Base-by-base conservation (phyloP, 1,139 yeast genomes). In the Candida smagusa region DNA sequence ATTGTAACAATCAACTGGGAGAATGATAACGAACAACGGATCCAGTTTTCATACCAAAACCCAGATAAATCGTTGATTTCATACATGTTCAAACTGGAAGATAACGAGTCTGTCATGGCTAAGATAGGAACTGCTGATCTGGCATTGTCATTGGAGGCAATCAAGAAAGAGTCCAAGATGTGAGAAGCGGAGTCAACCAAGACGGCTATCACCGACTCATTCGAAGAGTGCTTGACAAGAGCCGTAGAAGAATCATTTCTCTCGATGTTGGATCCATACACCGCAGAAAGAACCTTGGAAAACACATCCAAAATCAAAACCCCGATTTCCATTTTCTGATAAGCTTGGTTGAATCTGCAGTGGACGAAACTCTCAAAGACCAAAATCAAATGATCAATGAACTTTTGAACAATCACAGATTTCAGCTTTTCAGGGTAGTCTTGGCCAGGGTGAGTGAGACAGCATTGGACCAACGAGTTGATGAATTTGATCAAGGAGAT, bases 301-400 rank as follows among this genome's bases (percentile, higher is more conserved):
- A 88, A 81, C 2, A 81, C 65, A 22, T 69, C 72, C 8, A 84
- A 63, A 6, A 82, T 67, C 37, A 73, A 64, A 3, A 72, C 65
- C 0, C 94, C 89, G 34, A 88, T 69, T 46, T 79, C 76, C 50
- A 78, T 67, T 45, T 80, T 78, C 52, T 88, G 87, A 34, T 65
- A 58, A 1, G 77, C 64, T 21, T 72, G 59, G 24, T 66, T 62
- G 55, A 80, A 88, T 42, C 79, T 74, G 82, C 96, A 87, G 50
- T 74, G 79, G 6, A 74, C 63, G 51, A 82, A 85, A 46, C 87
- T 81, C 52, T 88, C 96, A 59, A 82, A 87, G 0, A 87, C 75
- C 37, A 74, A 74, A 12, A 86, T 60, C 38, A 81, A 64, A 54
- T 84, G 87, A 7, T 65, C 58, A 1, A 76, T 63, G 36, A 87